Evolutionary conservation across 495 filamentous ascomycete genomes (phyloP), one percentile per base, ranked within the genome.

Genomic region (Annulohypoxylon bovei): DNA sequence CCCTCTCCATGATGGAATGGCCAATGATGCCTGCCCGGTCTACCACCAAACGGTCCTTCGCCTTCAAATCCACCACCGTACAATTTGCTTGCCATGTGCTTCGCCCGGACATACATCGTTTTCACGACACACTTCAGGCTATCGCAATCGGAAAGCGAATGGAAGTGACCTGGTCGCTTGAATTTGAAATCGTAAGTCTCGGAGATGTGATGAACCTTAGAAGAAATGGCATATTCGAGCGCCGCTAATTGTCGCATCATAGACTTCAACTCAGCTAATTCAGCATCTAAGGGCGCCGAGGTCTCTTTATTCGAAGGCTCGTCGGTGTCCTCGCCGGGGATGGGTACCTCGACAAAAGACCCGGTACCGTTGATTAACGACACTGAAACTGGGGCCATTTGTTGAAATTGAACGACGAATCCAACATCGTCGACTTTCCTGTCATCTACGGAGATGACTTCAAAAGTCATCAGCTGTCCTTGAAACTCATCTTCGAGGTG

Each of bases 341-440:
- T 37, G n/a, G 32, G 44, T 33, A 28, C 49, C 50, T 72, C 50
- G n/a, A 63, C 60, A 52, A 47, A 25, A 49, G 56, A 68, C 16
- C 57, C 63, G 7, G 77, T 53, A 8, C 72, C 72, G 39, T 81
- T 78, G 56, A 82, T 63, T 11, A 77, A 76, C 40, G 79, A 77
- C 22, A 86, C 78, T 30, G 81, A 79, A 46, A 82, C 74, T 0
- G 73, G 74, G 5, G 76, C 80, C 54, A 69, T 65, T 60, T 85
- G 83, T 68, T 76, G 80, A 70, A 86, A 85, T 28, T 82, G 81
- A 20, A 81, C 64, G 1, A 81, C 76, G 65, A 86, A 87, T 12
- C 77, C 78, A 33, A 81, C 67, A 56, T 79, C 76, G 16, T 77
- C 46, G 44, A 79, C 60, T 23, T 73, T 37, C 32, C 75, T 67